phyloP scores from a whole-genome alignment of 371 early-diverging fungal species.

The Blastocladiella emersonii region DNA sequence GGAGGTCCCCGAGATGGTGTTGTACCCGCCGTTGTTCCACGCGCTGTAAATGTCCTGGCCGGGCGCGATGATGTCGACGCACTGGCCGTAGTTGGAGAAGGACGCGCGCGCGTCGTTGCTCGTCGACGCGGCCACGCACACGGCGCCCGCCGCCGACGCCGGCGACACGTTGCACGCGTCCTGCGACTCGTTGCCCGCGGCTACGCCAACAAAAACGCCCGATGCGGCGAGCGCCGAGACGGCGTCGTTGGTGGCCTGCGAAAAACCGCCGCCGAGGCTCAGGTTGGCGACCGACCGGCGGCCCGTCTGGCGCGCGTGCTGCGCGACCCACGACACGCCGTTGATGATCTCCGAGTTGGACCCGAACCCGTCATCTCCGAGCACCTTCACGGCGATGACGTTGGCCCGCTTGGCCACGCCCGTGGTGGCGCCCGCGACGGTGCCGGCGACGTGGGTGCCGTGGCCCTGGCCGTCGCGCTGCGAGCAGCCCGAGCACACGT shows the following conservation, averaged over 20 bases:
- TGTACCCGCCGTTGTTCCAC: not conserved
- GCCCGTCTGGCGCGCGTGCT: slow-evolving; percentile 4
- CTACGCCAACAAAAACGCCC: slow-evolving; percentile 36
- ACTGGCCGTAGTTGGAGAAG: too few species aligned
- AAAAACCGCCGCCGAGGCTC: slow-evolving; percentile 34
- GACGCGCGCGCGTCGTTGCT: too few species aligned
- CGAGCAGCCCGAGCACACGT: not conserved
- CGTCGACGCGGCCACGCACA: slow-evolving; percentile 14
- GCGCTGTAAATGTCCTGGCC: slow-evolving; percentile 22
- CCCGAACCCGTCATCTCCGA: not conserved
- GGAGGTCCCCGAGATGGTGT: slow-evolving; percentile 40
- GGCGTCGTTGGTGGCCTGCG: slow-evolving; percentile 29
- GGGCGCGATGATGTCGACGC: too few species aligned
- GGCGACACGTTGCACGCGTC: too few species aligned
- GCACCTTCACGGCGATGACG: slow-evolving; percentile 35
- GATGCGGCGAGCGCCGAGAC: slow-evolving; percentile 20
- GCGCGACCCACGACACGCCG: slow-evolving; percentile 9
- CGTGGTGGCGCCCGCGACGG: slow-evolving; percentile 52
- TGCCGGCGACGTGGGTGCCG: slow-evolving; percentile 71
- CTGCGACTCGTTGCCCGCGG: too few species aligned
- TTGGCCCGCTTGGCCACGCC: slow-evolving; percentile 81
- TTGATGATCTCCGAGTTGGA: not conserved
- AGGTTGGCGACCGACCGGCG: slow-evolving; percentile 27
- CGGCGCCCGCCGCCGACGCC: slow-evolving; percentile 54
- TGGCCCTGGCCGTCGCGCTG: slow-evolving; percentile 6